Percentiles rank a stretch among this genome's conserved stretches.
These are phyloP conservation scores for Cladosporium sp. DNA, from an alignment of 2,329 filamentous ascomycete species.

Conservation along the genomic window DNA sequence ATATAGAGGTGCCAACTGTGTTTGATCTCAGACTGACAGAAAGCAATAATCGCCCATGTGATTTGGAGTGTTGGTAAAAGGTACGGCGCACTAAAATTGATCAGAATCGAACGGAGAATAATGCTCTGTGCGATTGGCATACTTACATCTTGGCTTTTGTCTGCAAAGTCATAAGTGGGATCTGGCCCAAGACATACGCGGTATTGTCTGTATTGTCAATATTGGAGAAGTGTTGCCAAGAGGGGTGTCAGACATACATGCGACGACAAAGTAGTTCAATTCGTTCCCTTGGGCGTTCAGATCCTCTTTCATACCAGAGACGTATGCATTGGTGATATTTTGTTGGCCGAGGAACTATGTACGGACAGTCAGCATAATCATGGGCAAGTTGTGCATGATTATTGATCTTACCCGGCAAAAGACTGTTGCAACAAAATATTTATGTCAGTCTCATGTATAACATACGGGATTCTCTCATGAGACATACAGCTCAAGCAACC, in stretches of 20 bases:
- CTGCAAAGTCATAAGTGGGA: constrained; percentile 14
- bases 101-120: neutral
- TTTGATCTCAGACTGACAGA: constrained; percentile 24
- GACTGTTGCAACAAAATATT: neutral
- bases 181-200: constrained; percentile 8
- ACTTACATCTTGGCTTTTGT: constrained; percentile 13
- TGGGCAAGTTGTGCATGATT: neutral
- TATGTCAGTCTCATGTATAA: neutral
- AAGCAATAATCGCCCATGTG: constrained; percentile 24
- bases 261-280: constrained; percentile 43
- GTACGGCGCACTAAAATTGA: neutral
- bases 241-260: neutral
- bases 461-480: neutral
- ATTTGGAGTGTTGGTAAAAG: constrained; percentile 21
- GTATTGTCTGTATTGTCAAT: constrained; percentile 7
- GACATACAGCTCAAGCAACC: constrained; percentile 13
- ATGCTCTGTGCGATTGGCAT: neutral
- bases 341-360: constrained; percentile 48
- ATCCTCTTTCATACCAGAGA: constrained; percentile 56
- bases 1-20: constrained; percentile 22
- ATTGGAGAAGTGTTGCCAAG: neutral
- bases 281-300: constrained; percentile 56
- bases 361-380: neutral
- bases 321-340: constrained; percentile 48
- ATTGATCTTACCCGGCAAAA: constrained; percentile 3